Evolutionary conservation across 164 flowering plant species (phyloP).

Genomic region (Pachysandra terminalis): DNA sequence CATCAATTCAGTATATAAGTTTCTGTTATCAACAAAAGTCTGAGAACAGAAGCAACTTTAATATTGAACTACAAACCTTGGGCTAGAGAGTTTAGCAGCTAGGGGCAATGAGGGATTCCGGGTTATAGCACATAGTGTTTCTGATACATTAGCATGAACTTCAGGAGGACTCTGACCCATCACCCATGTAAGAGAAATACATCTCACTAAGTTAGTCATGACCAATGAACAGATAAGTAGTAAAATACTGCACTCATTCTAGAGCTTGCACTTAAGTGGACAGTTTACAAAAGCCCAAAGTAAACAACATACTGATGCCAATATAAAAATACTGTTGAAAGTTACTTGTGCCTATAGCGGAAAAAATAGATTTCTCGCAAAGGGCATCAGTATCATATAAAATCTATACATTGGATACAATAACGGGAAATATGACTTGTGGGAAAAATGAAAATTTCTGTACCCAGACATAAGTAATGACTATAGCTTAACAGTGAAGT

Average conservation of each 20-base stretch:
- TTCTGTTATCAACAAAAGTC: neutral
- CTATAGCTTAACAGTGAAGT: neutral
- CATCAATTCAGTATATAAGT: neutral
- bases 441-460: neutral
- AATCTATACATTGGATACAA: neutral
- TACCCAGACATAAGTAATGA: neutral
- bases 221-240: constrained; percentile 15
- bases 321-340: no score
- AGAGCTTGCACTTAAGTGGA: no score
- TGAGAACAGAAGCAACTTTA: neutral
- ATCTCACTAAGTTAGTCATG: neutral
- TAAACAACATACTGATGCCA: neutral
- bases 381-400: neutral
- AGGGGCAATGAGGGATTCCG: constrained; percentile 77
- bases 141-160: constrained; percentile 96
- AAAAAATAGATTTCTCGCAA: neutral
- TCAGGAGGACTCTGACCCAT: constrained; percentile 73
- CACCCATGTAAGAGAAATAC: constrained; percentile 12
- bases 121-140: constrained; percentile 82
- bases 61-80: constrained; percentile 51
- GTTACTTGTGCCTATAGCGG: neutral
- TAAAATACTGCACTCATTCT: neutral
- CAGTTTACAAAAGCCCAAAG: neutral
- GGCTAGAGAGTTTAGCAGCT: constrained; percentile 75
- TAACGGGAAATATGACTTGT: neutral